These are phyloP conservation scores for Crithidia mellificae DNA, from an alignment of 208 protist species.

Conservation along the genomic window DNA sequence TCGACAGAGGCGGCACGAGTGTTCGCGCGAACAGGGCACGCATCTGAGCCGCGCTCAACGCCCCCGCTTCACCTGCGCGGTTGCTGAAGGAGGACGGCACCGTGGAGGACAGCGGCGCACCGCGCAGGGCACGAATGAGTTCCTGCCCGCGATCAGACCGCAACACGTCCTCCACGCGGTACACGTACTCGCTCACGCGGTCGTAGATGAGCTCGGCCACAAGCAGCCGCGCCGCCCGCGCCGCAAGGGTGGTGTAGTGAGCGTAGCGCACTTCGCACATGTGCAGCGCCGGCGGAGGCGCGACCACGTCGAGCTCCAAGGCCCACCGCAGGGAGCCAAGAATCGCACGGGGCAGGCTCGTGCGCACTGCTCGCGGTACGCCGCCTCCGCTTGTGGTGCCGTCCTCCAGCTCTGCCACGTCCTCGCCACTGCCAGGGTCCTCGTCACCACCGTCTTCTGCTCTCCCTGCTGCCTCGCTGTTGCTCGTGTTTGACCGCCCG, in stretches of 20 bases:
- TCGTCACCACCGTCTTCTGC: not conserved
- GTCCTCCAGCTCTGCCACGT: not conserved
- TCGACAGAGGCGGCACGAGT: constrained; percentile 20
- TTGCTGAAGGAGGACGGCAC: too few species aligned
- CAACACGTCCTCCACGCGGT: constrained; percentile 54
- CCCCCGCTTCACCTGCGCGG: not conserved
- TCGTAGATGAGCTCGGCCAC: constrained; percentile 52
- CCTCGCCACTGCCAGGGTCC: not conserved
- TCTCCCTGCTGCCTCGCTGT: not conserved
- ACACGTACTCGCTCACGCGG: constrained; percentile 65
- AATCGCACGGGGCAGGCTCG: constrained; percentile 47
- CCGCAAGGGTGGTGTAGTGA: constrained; percentile 43
- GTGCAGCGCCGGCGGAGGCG: constrained; percentile 28
- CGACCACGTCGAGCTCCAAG: constrained; percentile 42
- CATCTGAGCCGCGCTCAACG: not conserved
- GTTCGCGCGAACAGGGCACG: not conserved
- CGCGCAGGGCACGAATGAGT: not conserved
- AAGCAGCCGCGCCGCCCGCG: constrained; percentile 53
- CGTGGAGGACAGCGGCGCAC: not conserved
- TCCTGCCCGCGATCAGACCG: constrained; percentile 15
- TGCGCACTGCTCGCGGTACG: constrained; percentile 23
- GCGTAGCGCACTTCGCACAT: constrained; percentile 3
- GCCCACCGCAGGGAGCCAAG: constrained; percentile 80
- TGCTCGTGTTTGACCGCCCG: not conserved
- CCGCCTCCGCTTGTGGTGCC: not conserved